A percentile compares a stretch with the other conserved stretches of the same genome.
Evolutionary conservation across 2,329 filamentous ascomycete species (phyloP).

Genomic region (Fusarium anguioides): DNA sequence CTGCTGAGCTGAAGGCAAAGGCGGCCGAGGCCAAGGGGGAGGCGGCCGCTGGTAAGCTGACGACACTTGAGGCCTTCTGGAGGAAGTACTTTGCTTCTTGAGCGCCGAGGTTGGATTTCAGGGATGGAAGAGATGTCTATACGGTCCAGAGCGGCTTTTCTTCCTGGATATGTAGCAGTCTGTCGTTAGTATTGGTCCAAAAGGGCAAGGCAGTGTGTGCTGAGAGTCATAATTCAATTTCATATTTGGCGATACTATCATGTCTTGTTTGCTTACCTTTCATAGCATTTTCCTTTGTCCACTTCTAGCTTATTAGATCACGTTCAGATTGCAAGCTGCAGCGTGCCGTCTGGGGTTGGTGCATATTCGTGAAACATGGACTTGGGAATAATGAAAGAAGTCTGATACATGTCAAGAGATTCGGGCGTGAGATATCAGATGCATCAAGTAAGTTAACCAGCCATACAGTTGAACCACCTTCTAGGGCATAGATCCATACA

Average conservation of each 20-base stretch:
- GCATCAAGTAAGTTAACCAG: neutral
- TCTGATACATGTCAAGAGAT: neutral
- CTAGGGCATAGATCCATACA: neutral
- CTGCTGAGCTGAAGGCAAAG: conserved; percentile 46
- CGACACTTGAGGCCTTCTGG: conserved; percentile 43
- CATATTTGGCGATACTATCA: neutral
- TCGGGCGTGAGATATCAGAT: neutral
- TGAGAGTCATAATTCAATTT: neutral
- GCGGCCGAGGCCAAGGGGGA: conserved; percentile 44
- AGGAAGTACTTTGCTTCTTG: conserved; percentile 39
- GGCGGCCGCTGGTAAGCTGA: conserved; percentile 35
- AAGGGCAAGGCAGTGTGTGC: neutral
- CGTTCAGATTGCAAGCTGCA: neutral
- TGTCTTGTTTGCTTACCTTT: neutral
- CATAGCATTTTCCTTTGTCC: neutral
- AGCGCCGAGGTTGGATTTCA: neutral
- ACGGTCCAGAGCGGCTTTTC: neutral
- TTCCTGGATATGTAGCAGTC: neutral
- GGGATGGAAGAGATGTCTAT: too few species aligned
- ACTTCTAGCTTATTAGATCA: neutral
- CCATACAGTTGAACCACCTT: too few species aligned
- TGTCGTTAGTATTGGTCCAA: neutral
- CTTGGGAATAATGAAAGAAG: neutral
- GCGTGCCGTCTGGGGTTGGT: neutral
- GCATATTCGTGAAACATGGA: neutral